A percentile compares a stretch with the other conserved stretches of the same genome.
Evolutionary conservation across 805 yeast species (phyloP).

Genomic region (Yamadazyma philogaea): DNA sequence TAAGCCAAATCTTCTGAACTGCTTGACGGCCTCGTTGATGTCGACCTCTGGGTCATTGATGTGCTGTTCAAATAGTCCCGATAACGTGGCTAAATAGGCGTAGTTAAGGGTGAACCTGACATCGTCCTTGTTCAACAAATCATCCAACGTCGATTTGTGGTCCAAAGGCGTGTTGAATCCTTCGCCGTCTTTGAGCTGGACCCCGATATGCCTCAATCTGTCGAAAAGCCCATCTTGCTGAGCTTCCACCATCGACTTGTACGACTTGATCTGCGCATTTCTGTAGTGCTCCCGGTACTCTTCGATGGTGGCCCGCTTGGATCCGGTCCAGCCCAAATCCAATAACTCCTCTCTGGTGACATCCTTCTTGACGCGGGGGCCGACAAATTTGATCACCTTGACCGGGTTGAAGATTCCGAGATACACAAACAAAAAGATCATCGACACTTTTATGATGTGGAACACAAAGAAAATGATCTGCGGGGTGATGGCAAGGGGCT

Average conservation of each 20-base stretch:
- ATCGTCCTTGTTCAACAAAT: conserved; percentile 19
- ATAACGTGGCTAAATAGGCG: conserved; percentile 52
- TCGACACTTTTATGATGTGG: conserved; percentile 60
- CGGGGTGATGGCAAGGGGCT: conserved; percentile 38
- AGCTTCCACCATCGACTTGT: conserved; percentile 77
- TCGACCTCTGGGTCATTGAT: conserved; percentile 37
- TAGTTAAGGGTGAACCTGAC: conserved; percentile 52
- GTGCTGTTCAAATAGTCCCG: conserved; percentile 45
- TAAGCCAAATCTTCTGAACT: conserved; percentile 67
- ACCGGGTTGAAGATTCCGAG: conserved; percentile 78
- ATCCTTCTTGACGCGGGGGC: conserved; percentile 26
- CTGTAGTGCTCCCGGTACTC: conserved; percentile 72
- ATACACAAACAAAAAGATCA: conserved; percentile 57
- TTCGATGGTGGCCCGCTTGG: conserved; percentile 65
- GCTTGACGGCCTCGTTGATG: conserved; percentile 47
- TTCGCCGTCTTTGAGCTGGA: conserved; percentile 69
- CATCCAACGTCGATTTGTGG: conserved; percentile 28
- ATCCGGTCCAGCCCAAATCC: conserved; percentile 91
- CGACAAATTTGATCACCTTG: conserved; percentile 30
- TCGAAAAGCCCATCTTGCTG: conserved; percentile 68
- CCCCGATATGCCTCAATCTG: conserved; percentile 56
- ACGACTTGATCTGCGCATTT: conserved; percentile 56
- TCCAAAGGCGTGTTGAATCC: conserved; percentile 67
- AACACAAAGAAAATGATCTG: conserved; percentile 69
- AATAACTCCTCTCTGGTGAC: conserved; percentile 55